These are phyloP conservation scores for Chaetomium sp. DNA, from an alignment of 2,329 filamentous ascomycete genomes.

Conservation along the genomic window DNA sequence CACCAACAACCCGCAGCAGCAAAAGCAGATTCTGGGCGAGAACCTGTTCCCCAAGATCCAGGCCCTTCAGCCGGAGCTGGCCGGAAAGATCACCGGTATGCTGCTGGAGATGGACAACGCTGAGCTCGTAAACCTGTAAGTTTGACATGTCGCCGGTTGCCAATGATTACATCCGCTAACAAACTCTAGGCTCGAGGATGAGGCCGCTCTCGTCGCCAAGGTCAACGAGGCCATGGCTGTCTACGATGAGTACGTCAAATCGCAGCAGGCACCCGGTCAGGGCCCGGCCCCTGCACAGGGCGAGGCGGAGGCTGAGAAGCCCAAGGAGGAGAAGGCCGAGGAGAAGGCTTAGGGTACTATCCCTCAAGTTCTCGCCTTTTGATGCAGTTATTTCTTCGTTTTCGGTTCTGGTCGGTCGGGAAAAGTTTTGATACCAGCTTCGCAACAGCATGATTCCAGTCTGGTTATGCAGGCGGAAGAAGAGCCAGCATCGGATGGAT, in stretches of 20 bases:
- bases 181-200: constrained; percentile 75
- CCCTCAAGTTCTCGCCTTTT: constrained; percentile 26
- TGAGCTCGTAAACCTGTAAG: constrained; percentile 94
- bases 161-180: constrained; percentile 5
- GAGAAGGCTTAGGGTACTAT: constrained; percentile 28
- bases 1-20: constrained; percentile 66
- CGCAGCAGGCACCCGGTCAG: constrained; percentile 52
- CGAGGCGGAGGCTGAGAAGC: constrained; percentile 47
- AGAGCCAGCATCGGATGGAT: constrained; percentile 30
- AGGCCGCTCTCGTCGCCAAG: constrained; percentile 86
- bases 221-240: constrained; percentile 96
- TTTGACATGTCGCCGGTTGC: constrained; percentile 37
- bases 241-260: constrained; percentile 98
- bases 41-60: constrained; percentile 98
- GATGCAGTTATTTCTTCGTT: constrained; percentile 28
- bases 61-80: constrained; percentile 88
- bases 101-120: constrained; percentile 98
- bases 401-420: constrained; percentile 36
- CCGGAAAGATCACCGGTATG: constrained; percentile 99
- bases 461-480: constrained; percentile 25
- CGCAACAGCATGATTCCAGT: constrained; percentile 33
- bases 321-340: constrained; percentile 50
- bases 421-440: constrained; percentile 41
- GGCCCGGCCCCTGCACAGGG: constrained; percentile 33
- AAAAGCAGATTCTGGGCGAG: constrained; percentile 99